phyloP scores from a whole-genome alignment of 148 eudicot genomes.

The Fallopia convolvulus region DNA sequence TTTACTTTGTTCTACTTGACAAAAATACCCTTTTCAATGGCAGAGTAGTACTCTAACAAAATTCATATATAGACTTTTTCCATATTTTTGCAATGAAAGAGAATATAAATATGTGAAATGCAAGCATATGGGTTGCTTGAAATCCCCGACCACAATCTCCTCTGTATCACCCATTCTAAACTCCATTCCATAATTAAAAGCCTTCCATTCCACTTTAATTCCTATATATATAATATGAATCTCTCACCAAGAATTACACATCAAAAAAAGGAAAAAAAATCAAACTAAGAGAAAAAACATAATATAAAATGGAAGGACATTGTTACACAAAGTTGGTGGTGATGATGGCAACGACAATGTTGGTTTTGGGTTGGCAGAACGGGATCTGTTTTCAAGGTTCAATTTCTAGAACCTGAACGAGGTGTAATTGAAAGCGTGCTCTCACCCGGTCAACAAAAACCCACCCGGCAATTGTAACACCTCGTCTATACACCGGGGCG shows the following conservation, averaged over 20 bases:
- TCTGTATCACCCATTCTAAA: neutral
- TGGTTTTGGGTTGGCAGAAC: neutral
- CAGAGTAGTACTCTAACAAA: too few relatives aligned
- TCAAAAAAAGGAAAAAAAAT: neutral
- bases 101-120: too few relatives aligned
- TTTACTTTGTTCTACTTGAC: too few relatives aligned
- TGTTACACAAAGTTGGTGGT: conserved; percentile 1
- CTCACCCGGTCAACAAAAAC: neutral
- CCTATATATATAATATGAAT: too few relatives aligned
- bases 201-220: neutral
- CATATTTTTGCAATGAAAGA: too few relatives aligned
- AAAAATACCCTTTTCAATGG: too few relatives aligned
- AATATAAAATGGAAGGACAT: neutral
- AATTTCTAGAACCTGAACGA: neutral
- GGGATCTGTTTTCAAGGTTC: neutral
- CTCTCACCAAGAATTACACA: neutral
- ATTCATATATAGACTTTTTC: too few relatives aligned
- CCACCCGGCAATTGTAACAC: too few relatives aligned
- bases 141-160: neutral
- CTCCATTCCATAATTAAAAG: neutral
- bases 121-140: too few relatives aligned
- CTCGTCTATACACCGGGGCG: too few relatives aligned
- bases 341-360: neutral
- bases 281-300: neutral
- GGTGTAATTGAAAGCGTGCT: neutral